phyloP scores from a whole-genome alignment of 129 eudicot genomes.

The Calendula officinalis region DNA sequence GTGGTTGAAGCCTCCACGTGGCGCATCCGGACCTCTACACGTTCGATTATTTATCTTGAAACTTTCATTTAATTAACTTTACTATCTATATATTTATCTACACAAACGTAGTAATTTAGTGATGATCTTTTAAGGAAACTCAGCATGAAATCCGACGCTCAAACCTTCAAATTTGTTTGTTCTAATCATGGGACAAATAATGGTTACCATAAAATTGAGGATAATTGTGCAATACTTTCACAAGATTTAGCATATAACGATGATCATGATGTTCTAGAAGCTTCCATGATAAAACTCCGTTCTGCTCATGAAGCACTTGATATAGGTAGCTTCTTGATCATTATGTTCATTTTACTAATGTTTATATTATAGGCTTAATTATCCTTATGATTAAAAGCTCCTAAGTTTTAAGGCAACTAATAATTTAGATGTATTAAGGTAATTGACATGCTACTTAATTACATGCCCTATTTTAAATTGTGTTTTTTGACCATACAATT shows the following conservation, averaged over 20 bases:
- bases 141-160: neutral
- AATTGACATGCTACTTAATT: too few relatives aligned
- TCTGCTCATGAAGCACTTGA: constrained; percentile 10
- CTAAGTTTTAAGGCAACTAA: too few relatives aligned
- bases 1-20: constrained; percentile 13
- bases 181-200: neutral
- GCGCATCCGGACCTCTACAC: neutral
- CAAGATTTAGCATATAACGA: neutral
- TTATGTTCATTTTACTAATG: neutral
- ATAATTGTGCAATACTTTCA: neutral
- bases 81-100: neutral
- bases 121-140: neutral
- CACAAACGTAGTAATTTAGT: neutral
- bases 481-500: too few relatives aligned
- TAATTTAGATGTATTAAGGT: too few relatives aligned
- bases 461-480: too few relatives aligned
- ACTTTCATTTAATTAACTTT: neutral
- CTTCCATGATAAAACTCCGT: neutral
- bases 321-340: constrained; percentile 8
- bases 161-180: neutral
- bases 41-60: neutral
- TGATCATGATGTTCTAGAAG: neutral
- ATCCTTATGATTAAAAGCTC: too few relatives aligned
- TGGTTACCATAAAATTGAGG: neutral
- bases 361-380: neutral